These are phyloP conservation scores for Globisporangium apiculatum DNA, from an alignment of 352 stramenopile genomes.

Conservation along the genomic window DNA sequence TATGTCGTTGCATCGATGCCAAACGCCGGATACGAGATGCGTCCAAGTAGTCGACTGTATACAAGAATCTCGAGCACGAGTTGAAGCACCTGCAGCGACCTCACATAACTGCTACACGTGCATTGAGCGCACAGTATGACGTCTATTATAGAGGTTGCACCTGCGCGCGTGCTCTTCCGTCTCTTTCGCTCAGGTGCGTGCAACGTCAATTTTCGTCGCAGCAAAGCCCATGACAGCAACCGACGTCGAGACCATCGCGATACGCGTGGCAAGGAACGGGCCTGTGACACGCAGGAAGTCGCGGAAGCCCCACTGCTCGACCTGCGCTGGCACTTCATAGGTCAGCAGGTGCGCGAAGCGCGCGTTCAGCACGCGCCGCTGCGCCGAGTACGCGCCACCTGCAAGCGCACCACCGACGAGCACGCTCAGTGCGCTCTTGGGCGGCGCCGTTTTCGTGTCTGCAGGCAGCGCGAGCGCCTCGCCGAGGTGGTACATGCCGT, in stretches of 20 bases:
- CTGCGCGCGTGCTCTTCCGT: too few species aligned
- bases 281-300: slow-evolving; percentile 61
- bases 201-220: slow-evolving; percentile 48
- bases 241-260: slow-evolving; percentile 62
- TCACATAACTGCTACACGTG: too few species aligned
- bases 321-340: slow-evolving; percentile 63
- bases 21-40: too few species aligned
- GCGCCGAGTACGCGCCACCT: slow-evolving; percentile 37
- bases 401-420: slow-evolving; percentile 24
- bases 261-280: slow-evolving; percentile 44
- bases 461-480: slow-evolving; percentile 35
- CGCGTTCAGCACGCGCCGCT: slow-evolving; percentile 44
- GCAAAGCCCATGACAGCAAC: slow-evolving; percentile 65
- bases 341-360: slow-evolving; percentile 58
- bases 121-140: too few species aligned
- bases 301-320: slow-evolving; percentile 58
- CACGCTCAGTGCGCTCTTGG: slow-evolving; percentile 35
- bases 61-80: too few species aligned
- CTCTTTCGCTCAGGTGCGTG: neutral
- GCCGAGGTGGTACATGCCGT: slow-evolving; percentile 66
- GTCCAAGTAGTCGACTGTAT: too few species aligned
- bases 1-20: too few species aligned
- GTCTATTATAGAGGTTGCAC: too few species aligned
- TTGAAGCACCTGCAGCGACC: too few species aligned
- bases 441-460: slow-evolving; percentile 19